A percentile compares a stretch with the other conserved stretches of the same genome.
These are phyloP conservation scores for Ballota nigra DNA, from an alignment of 257 asterid species.

Conservation along the genomic window DNA sequence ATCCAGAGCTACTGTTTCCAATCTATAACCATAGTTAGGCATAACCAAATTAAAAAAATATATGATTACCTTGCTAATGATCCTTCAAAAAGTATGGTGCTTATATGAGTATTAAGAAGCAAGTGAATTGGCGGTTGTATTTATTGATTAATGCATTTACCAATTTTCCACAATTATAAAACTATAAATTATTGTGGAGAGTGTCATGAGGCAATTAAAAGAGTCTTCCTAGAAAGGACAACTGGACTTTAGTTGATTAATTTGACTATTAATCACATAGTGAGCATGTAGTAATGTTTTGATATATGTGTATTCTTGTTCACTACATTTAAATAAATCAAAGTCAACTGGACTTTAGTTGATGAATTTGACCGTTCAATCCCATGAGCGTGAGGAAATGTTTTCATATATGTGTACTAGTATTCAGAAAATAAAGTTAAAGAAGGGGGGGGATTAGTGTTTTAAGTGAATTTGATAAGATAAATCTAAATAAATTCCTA, in stretches of 20 bases:
- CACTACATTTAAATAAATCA: not conserved
- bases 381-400: not conserved
- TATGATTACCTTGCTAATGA: not conserved
- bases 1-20: not conserved
- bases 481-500: not conserved
- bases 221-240: not conserved
- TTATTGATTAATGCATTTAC: not conserved
- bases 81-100: not conserved
- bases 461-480: conserved; percentile 8
- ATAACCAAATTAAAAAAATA: not conserved
- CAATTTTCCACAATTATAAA: not conserved
- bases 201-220: not conserved
- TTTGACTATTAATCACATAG: not conserved
- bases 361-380: conserved; percentile 1
- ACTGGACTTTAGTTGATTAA: conserved; percentile 16
- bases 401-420: not conserved
- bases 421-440: not conserved
- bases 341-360: conserved; percentile 4
- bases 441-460: too few species aligned
- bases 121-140: not conserved
- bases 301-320: not conserved
- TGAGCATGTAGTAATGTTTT: not conserved
- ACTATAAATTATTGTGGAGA: not conserved
- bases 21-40: not conserved
- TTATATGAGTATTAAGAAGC: not conserved